A percentile compares a stretch with the other conserved stretches of the same genome.
Conservation (phyloP, 768 basidiomycete genomes). For the Boletellus ananas region DNA sequence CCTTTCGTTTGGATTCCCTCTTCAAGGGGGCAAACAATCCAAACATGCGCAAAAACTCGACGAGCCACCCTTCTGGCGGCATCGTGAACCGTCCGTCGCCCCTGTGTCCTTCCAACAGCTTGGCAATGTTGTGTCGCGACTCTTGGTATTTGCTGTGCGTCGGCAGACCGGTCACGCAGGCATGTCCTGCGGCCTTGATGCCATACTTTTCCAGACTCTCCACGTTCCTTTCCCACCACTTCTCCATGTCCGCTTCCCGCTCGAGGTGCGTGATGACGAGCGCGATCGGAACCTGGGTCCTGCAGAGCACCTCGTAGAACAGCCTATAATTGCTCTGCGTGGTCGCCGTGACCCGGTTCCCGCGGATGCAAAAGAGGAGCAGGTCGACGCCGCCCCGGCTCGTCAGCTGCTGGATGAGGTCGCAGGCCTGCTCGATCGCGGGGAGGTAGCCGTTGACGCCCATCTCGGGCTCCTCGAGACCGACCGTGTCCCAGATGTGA, state of each 20-base stretch:
- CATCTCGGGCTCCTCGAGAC: slow-evolving; percentile 31
- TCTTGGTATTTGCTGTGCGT: slow-evolving; percentile 26
- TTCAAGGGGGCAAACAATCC: slow-evolving; percentile 23
- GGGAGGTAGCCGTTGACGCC: slow-evolving; percentile 25
- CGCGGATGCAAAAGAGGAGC: slow-evolving; percentile 41
- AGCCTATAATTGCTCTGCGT: slow-evolving; percentile 39
- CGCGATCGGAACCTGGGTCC: slow-evolving; percentile 28
- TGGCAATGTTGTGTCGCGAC: slow-evolving; percentile 17
- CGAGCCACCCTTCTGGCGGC: slow-evolving; percentile 24
- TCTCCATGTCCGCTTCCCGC: slow-evolving; percentile 31
- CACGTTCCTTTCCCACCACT: slow-evolving; percentile 33
- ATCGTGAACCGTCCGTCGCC: slow-evolving; percentile 21
- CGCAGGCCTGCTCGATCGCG: slow-evolving; percentile 28
- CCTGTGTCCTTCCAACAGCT: slow-evolving; percentile 12
- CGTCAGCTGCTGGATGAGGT: slow-evolving; percentile 33
- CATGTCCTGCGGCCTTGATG: slow-evolving; percentile 29
- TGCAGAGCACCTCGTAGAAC: slow-evolving; percentile 42
- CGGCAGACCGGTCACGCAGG: slow-evolving; percentile 35
- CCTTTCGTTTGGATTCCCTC: slow-evolving; percentile 21
- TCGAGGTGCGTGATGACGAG: slow-evolving; percentile 39
- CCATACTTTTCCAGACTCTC: slow-evolving; percentile 21
- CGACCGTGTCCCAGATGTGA: slow-evolving; percentile 34
- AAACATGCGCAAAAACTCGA: slow-evolving; percentile 24
- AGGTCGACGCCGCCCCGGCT: slow-evolving; percentile 36
- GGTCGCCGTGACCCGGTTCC: slow-evolving; percentile 36